A percentile compares a stretch with the other conserved stretches of the same genome.
Evolutionary conservation across 495 filamentous ascomycete species (phyloP).

Genomic region (Hyaloscypha finlandica): DNA sequence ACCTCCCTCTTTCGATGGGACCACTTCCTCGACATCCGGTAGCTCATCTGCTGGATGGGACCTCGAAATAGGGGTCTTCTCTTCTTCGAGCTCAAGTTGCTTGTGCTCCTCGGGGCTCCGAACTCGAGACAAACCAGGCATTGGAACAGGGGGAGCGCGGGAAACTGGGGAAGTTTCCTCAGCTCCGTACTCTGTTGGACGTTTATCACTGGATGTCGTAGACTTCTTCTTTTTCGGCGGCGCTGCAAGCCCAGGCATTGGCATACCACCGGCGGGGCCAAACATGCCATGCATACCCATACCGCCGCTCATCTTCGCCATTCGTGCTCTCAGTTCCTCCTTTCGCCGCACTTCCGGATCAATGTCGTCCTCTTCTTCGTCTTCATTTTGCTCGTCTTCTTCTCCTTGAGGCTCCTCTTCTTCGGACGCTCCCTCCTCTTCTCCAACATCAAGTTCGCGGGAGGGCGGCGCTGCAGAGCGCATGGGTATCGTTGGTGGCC

Average conservation of each 20-base stretch:
- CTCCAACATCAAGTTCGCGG: conserved; percentile 31
- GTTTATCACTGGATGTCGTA: conserved; percentile 37
- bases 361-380: conserved; percentile 87
- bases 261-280: conserved; percentile 68
- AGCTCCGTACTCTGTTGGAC: conserved; percentile 43
- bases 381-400: conserved; percentile 64
- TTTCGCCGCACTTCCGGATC: conserved; percentile 86
- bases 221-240: conserved; percentile 62
- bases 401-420: conserved; percentile 48
- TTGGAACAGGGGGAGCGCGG: conserved; percentile 69
- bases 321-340: conserved; percentile 87
- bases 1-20: conserved; percentile 42
- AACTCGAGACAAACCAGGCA: conserved; percentile 67
- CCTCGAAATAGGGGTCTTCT: conserved; percentile 37
- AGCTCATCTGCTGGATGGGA: conserved; percentile 49
- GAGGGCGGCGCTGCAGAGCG: conserved; percentile 33
- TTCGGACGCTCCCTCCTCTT: conserved; percentile 46
- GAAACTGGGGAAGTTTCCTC: conserved; percentile 47
- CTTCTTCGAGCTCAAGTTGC: conserved; percentile 26
- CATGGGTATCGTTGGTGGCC: conserved; percentile 31
- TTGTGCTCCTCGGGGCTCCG: conserved; percentile 41
- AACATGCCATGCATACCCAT: conserved; percentile 98
- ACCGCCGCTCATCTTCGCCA: conserved; percentile 98
- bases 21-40: conserved; percentile 66
- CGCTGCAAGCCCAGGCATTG: conserved; percentile 45